A percentile compares a stretch with the other conserved stretches of the same genome.
phyloP scores from a whole-genome alignment of 1,139 yeast genomes.

The Waltiozyma sp. region DNA sequence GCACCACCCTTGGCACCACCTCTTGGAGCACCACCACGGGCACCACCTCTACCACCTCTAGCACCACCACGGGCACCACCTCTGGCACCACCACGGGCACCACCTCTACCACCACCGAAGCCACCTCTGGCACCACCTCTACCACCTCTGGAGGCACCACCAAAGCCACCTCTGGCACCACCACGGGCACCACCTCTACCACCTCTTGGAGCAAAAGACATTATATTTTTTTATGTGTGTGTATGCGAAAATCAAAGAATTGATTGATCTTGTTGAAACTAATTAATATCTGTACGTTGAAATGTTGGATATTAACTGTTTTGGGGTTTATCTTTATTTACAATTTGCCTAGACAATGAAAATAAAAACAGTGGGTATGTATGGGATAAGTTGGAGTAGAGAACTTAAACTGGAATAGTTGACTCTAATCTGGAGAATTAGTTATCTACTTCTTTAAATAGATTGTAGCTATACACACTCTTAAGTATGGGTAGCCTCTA shows the following conservation, averaged over 20 bases:
- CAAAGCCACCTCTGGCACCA: conserved; percentile 38
- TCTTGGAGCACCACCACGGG: conserved; percentile 70
- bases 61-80: conserved; percentile 61
- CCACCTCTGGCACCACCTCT: conserved; percentile 47
- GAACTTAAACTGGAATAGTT: not conserved
- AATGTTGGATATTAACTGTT: not conserved
- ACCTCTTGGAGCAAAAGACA: conserved; percentile 52
- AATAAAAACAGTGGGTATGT: not conserved
- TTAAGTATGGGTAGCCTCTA: not conserved
- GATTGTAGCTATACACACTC: not conserved
- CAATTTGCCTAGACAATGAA: not conserved
- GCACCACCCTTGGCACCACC: conserved; percentile 87
- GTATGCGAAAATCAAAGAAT: not conserved
- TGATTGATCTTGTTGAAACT: not conserved
- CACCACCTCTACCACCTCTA: conserved; percentile 18
- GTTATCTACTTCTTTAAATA: not conserved
- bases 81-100: conserved; percentile 36
- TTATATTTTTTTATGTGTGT: conserved; percentile 14
- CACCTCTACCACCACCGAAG: conserved; percentile 46
- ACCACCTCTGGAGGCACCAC: conserved; percentile 47
- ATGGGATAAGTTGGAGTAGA: not conserved
- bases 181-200: conserved; percentile 38
- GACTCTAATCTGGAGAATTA: not conserved
- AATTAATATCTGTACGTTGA: not conserved
- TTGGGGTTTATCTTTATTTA: not conserved